A percentile compares a stretch with the other conserved stretches of the same genome.
These are phyloP conservation scores for Blastomyces gilchristii DNA, from an alignment of 2,329 filamentous ascomycete genomes.

Conservation along the genomic window DNA sequence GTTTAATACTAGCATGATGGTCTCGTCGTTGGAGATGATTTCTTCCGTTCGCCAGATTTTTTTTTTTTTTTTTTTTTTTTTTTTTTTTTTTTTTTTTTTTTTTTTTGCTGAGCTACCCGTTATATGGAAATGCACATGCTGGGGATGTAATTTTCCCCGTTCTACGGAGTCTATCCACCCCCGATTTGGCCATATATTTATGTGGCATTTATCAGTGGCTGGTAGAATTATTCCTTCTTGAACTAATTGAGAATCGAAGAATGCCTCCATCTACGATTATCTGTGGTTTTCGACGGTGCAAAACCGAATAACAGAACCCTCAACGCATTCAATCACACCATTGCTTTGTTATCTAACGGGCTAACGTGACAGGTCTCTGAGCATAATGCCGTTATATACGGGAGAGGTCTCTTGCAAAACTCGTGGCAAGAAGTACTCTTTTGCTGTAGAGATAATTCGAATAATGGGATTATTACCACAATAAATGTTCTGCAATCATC, in stretches of 20 bases:
- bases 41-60: neutral
- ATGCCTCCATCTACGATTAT: neutral
- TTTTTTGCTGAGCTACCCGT: neutral
- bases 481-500: no score
- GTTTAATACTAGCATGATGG: neutral
- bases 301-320: neutral
- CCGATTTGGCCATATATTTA: neutral
- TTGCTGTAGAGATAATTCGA: neutral
- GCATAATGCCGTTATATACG: neutral
- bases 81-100: no score
- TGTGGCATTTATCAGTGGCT: neutral
- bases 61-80: no score
- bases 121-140: neutral
- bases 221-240: neutral
- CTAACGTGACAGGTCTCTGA: neutral
- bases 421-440: neutral
- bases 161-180: neutral
- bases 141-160: neutral
- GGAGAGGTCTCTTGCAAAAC: neutral
- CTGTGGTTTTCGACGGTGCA: neutral
- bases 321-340: neutral
- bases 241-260: neutral
- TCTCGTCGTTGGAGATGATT: neutral
- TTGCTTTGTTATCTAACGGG: neutral
- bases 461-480: neutral